phyloP scores from a whole-genome alignment of 352 stramenopile genomes.

The Phytophthora cactorum region DNA sequence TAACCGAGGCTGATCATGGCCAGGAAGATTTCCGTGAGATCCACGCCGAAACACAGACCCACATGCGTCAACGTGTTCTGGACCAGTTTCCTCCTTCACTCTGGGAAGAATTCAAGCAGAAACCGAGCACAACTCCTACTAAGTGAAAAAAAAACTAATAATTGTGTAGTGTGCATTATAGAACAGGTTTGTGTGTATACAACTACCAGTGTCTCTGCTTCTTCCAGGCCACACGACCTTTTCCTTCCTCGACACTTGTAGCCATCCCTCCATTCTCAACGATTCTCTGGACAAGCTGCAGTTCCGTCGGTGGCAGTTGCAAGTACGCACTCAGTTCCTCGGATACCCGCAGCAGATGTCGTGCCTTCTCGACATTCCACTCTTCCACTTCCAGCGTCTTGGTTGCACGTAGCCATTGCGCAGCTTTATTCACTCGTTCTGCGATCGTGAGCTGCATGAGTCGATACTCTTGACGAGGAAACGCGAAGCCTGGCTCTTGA shows the following conservation, averaged over 20 bases:
- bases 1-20: constrained; percentile 62
- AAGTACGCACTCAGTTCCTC: constrained; percentile 70
- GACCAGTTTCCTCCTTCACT: constrained; percentile 61
- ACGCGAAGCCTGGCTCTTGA: constrained; percentile 52
- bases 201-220: constrained; percentile 34
- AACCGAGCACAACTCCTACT: constrained; percentile 7
- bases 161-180: constrained; percentile 18
- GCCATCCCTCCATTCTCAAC: constrained; percentile 11
- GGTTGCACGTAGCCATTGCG: constrained; percentile 64
- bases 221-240: constrained; percentile 36
- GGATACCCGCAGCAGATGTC: constrained; percentile 48
- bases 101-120: constrained; percentile 71
- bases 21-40: constrained; percentile 58
- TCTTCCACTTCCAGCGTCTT: constrained; percentile 73
- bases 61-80: constrained; percentile 72
- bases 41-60: constrained; percentile 59
- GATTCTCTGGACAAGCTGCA: constrained; percentile 64
- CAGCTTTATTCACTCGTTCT: constrained; percentile 67
- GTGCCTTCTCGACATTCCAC: constrained; percentile 67
- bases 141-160: not conserved
- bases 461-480: constrained; percentile 69
- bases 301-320: constrained; percentile 64
- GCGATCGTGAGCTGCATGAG: constrained; percentile 79
- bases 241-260: constrained; percentile 20
- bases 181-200: constrained; percentile 23